Percentiles rank a stretch among this genome's conserved stretches.
These are phyloP conservation scores for Kodamaea leandrae DNA, from an alignment of 805 yeast genomes.

Conservation along the genomic window DNA sequence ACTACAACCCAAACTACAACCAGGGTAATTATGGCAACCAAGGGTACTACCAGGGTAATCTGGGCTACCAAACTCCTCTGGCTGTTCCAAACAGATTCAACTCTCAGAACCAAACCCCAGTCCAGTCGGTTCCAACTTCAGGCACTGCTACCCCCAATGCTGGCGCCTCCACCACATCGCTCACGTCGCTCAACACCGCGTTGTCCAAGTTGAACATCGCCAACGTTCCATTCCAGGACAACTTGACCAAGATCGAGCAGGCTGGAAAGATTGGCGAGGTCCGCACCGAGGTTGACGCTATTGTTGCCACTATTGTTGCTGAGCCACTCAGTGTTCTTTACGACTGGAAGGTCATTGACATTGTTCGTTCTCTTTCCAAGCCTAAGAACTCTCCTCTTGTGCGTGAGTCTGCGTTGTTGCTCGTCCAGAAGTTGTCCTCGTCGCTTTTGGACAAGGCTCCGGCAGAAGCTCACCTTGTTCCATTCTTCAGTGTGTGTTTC, in stretches of 20 bases:
- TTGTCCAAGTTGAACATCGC: conserved; percentile 56
- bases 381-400: conserved; percentile 70
- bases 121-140: conserved; percentile 32
- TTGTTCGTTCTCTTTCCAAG: conserved; percentile 63
- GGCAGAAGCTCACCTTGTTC: conserved; percentile 69
- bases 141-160: conserved; percentile 36
- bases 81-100: conserved; percentile 2
- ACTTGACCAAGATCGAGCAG: conserved; percentile 49
- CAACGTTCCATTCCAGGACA: conserved; percentile 62
- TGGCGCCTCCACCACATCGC: conserved; percentile 62
- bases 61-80: not conserved
- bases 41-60: conserved; percentile 9
- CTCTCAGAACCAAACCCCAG: conserved; percentile 20
- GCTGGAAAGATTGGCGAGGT: conserved; percentile 55
- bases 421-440: conserved; percentile 57
- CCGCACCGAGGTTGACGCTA: conserved; percentile 50
- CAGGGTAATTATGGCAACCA: conserved; percentile 8
- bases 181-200: conserved; percentile 70
- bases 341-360: conserved; percentile 65
- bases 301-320: conserved; percentile 46
- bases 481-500: conserved; percentile 59
- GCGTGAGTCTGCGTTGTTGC: conserved; percentile 72
- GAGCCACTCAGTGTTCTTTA: conserved; percentile 40
- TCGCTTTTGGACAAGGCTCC: conserved; percentile 62
- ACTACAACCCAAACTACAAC: conserved; percentile 2